A percentile compares a stretch with the other conserved stretches of the same genome.
These are phyloP conservation scores for Ophiostoma populinum DNA, from an alignment of 2,329 filamentous ascomycete species.

Conservation along the genomic window DNA sequence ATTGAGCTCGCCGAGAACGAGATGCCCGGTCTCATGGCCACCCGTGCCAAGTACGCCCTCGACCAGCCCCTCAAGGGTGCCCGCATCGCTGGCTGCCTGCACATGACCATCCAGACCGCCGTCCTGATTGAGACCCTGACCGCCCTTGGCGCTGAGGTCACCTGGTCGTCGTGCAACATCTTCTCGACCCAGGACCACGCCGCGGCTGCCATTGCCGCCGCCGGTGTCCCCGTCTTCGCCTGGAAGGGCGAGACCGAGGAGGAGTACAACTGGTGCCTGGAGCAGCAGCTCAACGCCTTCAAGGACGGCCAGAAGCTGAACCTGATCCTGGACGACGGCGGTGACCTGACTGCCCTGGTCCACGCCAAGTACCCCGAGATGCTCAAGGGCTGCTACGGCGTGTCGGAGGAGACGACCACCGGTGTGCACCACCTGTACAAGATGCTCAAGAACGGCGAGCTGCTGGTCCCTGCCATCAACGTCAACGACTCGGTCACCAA, in stretches of 20 bases:
- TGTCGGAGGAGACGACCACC: conserved; percentile 98
- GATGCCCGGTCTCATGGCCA: conserved; percentile 97
- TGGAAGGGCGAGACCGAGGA: conserved; percentile 92
- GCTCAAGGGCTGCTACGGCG: conserved; percentile 95
- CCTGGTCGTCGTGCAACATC: conserved; percentile 99
- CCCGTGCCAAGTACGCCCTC: conserved; percentile 72
- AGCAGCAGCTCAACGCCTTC: conserved; percentile 95
- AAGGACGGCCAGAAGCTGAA: conserved; percentile 94
- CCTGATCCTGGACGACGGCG: conserved; percentile 97
- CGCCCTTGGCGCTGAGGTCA: conserved; percentile 90
- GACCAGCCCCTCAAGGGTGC: conserved; percentile 92
- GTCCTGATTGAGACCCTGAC: conserved; percentile 97
- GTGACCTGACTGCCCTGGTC: conserved; percentile 88
- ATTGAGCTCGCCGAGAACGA: conserved; percentile 93
- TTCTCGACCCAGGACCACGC: conserved; percentile 99
- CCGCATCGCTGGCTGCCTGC: conserved; percentile 91
- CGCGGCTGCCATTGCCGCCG: conserved; percentile 87
- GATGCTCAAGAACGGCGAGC: conserved; percentile 82
- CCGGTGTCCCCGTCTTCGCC: conserved; percentile 71
- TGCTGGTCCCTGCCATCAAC: conserved; percentile 92
- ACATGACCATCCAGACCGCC: conserved; percentile 99
- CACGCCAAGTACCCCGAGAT: conserved; percentile 97
- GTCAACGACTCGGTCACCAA: conserved; percentile 99
- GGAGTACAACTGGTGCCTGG: conserved; percentile 98
- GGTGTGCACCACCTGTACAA: conserved; percentile 98